Base-by-base conservation (phyloP, 441 rosid genomes). In the Adansonia grandidieri region DNA sequence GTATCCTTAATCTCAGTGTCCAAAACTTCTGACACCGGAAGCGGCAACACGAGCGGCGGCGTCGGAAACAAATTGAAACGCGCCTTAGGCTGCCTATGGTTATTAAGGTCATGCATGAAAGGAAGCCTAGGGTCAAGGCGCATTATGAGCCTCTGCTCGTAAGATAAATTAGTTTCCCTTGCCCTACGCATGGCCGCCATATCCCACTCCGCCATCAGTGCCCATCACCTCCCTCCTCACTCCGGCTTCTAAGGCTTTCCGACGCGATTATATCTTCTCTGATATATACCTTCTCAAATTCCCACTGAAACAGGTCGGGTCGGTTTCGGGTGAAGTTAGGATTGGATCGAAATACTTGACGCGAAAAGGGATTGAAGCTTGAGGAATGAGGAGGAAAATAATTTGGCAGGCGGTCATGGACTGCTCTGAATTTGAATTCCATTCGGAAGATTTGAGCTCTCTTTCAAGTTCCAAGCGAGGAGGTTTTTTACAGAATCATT, bases 391-490 rank as follows among this genome's bases (percentile, higher is more conserved):
- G 40, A 10, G 82, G 28, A 10, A 47, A n/a, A 42, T 5, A 48
- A 57, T 48, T 69, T 42, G 78, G 80, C 56, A 83, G 81, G 32
- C 80, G 77, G 45, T 17, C 20, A 77, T 86, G 89, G 2, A 65
- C 80, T 2, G 88, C 88, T 76, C 87, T 85, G 81, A 77, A 85
- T 69, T 84, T 86, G 80, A 90, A 86, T 57, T 89, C 92, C 92
- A 90, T 88, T 15, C 17, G 2, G 0, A 72, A 72, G 10, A 37
- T 37, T 70, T 1, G 24, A 51, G 61, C 8, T 6, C 24, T 9
- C n/a, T 2, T 10, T 40, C 14, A 58, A 17, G 61, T n/a, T 57
- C 2, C 5, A 3, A 13, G 42, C 4, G 66, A 22, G 66, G 40
- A 17, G 57, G n/a, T 14, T 51, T 51, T 45, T 6, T 32, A 32